Evolutionary conservation across 768 basidiomycete genomes (phyloP).

Genomic region (Pholiota microspora): DNA sequence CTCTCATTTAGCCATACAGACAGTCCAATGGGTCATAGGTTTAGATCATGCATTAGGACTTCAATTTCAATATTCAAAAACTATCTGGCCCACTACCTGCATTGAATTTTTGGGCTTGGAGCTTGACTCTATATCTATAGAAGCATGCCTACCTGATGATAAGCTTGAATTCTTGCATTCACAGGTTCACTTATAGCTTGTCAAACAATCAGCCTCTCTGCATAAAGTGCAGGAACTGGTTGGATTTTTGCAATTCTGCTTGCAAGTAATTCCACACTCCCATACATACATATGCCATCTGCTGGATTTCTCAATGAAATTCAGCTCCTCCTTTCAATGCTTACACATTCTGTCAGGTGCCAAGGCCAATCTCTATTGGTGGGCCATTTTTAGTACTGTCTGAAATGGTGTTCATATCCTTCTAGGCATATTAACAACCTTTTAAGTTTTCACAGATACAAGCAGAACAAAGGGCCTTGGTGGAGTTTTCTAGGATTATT

Average conservation of each 20-base stretch:
- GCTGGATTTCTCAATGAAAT: constrained; percentile 26
- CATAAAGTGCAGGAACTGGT: constrained; percentile 28
- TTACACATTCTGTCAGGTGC: constrained; percentile 21
- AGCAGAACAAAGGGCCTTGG: constrained; percentile 4
- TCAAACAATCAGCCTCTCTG: constrained; percentile 18
- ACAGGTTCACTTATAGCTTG: constrained; percentile 23
- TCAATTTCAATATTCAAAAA: constrained; percentile 17
- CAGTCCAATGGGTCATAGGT: constrained; percentile 28
- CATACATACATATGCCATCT: constrained; percentile 27
- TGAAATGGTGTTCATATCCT: constrained; percentile 30
- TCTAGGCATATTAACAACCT: not conserved
- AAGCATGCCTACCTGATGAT: constrained; percentile 29
- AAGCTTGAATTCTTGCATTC: constrained; percentile 28
- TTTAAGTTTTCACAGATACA: constrained; percentile 29
- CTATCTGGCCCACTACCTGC: constrained; percentile 7
- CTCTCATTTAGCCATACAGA: constrained; percentile 13
- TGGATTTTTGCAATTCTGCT: constrained; percentile 33
- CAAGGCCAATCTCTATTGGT: constrained; percentile 29
- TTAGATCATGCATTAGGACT: constrained; percentile 28
- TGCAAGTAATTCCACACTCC: constrained; percentile 30
- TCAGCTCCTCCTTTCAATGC: constrained; percentile 17
- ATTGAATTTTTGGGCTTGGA: constrained; percentile 26
- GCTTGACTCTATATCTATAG: constrained; percentile 23
- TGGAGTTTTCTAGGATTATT: constrained; percentile 20
- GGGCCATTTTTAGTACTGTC: constrained; percentile 18